Base-by-base conservation (phyloP, 2,329 filamentous ascomycete species). In the Aspergillus pseudoglaucus region DNA sequence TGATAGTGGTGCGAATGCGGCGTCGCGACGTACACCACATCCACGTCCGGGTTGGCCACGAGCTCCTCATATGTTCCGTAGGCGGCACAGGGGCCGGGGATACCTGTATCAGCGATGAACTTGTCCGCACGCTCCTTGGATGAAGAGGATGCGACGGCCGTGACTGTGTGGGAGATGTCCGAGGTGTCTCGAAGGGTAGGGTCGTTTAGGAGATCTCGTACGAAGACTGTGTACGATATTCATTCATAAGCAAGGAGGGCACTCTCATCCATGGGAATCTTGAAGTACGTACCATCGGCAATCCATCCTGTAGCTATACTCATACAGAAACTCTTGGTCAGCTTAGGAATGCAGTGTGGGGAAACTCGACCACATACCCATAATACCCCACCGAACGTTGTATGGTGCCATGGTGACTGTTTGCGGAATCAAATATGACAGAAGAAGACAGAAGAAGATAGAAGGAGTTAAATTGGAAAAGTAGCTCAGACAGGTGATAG, bases 1-100 rank as follows among this genome's bases (percentile, higher is more conserved):
- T 94, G 88, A 74, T 90, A 95, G 74, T 95, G 90, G 68, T 95
- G 90, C 59, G 87, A 90, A 73, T 95, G 90, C 14, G 90, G 90
- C 3, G 90, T 95, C 20, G 88, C 89, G 47, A 95, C 81, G 68
- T 95, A 95, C 70, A 95, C 72, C 58, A 94, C 87, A 67, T 95
- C 87, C 56, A 95, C 80, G 59, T 88, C 79, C 6, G 84, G 74
- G 64, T 95, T 88, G 44, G 80, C 78, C 22, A 91, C 88, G 23
- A 95, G 79, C 64, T 90, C 87, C 52, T 83, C 78, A 69, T 95
- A 95, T 9, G 84, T 88, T 50, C 85, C 87, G 64, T 95, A 94
- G 23, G 84, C 78, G 58, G 81, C 81, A 48, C 85, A 84, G 6
- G 81, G 76, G 15, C 78, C 71, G 3, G 86, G 83, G n/a, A 85